Base-by-base conservation (phyloP, 2,329 filamentous ascomycete species). In the Xylariaceae sp. region DNA sequence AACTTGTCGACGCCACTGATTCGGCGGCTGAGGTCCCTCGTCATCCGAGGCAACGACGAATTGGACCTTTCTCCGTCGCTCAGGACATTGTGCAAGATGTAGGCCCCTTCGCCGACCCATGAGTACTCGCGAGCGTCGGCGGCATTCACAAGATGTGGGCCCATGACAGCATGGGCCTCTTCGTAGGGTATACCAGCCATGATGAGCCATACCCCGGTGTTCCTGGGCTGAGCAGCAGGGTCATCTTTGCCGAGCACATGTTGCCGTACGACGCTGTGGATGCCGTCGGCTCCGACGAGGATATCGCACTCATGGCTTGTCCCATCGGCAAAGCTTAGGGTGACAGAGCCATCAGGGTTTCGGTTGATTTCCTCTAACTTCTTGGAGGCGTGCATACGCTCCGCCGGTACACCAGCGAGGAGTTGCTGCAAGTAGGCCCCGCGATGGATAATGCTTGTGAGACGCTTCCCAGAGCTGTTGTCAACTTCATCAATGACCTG, bases 221-320 rank as follows among this genome's bases (percentile, higher is more conserved):
- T 57, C 4, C 36, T 32, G 1, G 49, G 52, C 2, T 13, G 13
- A 1, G 43, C 51, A 2, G 51, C 51, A 3, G 47, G 41, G 15
- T 57, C 54, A 12, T 50, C 36, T n/a, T 50, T 41, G 11, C 54
- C 54, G 3, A 60, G 48, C 15, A 64, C 54, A 8, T 63, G 37
- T 38, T 62, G 57, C 6, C 64, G 54, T 1, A 65, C 59, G 17
- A 50, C 54, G 18, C 63, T 64, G 21, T 61, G 59, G 5, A 66
- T 60, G 12, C 64, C 63, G 35, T 67, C 64, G 5, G 61, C 62
- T 1, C 61, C 62, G 28, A 67, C 48, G 12, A 66, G 55, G n/a
- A 64, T 46, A 38, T 67, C 61, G 14, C 60, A 56, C 7, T 51
- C 48, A 26, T 52, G 46, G 3, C 41, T 50, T 8, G 38, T 50